These are phyloP conservation scores for Blastobotrys terrestris DNA, from an alignment of 805 yeast genomes.

Conservation along the genomic window DNA sequence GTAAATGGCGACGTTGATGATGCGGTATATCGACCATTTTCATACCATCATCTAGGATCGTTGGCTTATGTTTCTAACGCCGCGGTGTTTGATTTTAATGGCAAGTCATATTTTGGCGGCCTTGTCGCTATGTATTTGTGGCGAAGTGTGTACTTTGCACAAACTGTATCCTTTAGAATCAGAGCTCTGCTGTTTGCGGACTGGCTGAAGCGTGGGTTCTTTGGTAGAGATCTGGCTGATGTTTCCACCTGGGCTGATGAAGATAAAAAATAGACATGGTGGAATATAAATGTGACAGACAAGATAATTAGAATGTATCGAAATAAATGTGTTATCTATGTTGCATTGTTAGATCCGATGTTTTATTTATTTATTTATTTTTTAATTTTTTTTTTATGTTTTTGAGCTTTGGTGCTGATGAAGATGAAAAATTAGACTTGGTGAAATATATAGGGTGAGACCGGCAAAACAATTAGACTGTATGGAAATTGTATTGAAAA, in stretches of 20 bases:
- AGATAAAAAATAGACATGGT: background rate
- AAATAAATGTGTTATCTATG: background rate
- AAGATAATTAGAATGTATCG: background rate
- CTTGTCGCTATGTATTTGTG: constrained; percentile 64
- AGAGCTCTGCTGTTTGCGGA: constrained; percentile 60
- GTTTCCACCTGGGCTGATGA: constrained; percentile 4
- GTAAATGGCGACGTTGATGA: constrained; percentile 52
- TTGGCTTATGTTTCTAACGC: constrained; percentile 65
- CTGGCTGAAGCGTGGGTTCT: constrained; percentile 52
- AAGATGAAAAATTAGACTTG: no score
- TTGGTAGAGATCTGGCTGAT: constrained; percentile 32
- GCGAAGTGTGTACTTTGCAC: constrained; percentile 67
- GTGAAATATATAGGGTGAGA: no score
- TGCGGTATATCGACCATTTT: constrained; percentile 51
- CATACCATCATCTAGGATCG: constrained; percentile 58
- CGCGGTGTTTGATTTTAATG: constrained; percentile 62
- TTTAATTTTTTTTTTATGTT: no score
- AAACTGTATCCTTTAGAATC: constrained; percentile 58
- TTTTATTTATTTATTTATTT: background rate
- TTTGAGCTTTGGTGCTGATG: no score
- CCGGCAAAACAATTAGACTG: no score
- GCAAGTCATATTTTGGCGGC: constrained; percentile 58
- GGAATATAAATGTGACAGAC: background rate
- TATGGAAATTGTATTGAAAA: no score
- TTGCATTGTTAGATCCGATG: background rate